Base-by-base conservation (phyloP, 257 asterid genomes). In the Gynochthodes officinalis region DNA sequence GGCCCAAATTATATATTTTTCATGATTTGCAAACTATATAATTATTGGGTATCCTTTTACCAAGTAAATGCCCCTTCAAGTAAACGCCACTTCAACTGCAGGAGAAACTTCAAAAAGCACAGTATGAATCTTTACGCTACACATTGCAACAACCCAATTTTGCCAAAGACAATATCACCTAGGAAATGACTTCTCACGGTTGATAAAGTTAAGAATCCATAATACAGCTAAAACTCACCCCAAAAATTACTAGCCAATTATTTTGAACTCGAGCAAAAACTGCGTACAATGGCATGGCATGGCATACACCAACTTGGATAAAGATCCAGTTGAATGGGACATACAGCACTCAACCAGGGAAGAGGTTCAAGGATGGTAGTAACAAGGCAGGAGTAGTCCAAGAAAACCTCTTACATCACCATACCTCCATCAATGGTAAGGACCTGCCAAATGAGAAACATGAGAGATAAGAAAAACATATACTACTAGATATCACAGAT, bases 391-490 rank as follows among this genome's bases (percentile, higher is more conserved):
- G 52, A 21, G 10, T 46, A 3, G 50, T 52, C 48, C 52, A 21
- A 15, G 23, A 4, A 37, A 71, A 37, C 64, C 28, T 19, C 87
- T 87, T 69, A 93, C 97, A 93, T 91, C 73, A 93, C 96, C 98
- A 93, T 86, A 67, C 98, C 98, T 60, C 98, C 97, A 77, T 93
- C 98, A 73, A 93, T 89, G 73, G 94, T 86, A 59, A 90, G 67
- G 76, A 91, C 95, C 96, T 93, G 89, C 64, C 64, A 48, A 65
- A 76, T 39, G 14, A 59, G n/a, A 21, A 68, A 74, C 49, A 59
- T 42, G 12, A 67, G n/a, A 46, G 69, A 48, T 28, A 52, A 66
- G 35, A 5, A 39, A 70, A 55, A n/a, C n/a, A n/a, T n/a, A n/a
- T n/a, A n/a, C n/a, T n/a, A 44, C 1, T 59, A 40, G 25, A 18